A percentile compares a stretch with the other conserved stretches of the same genome.
Evolutionary conservation across 306 rosid species (phyloP).

Genomic region (Spatholobus suberectus): DNA sequence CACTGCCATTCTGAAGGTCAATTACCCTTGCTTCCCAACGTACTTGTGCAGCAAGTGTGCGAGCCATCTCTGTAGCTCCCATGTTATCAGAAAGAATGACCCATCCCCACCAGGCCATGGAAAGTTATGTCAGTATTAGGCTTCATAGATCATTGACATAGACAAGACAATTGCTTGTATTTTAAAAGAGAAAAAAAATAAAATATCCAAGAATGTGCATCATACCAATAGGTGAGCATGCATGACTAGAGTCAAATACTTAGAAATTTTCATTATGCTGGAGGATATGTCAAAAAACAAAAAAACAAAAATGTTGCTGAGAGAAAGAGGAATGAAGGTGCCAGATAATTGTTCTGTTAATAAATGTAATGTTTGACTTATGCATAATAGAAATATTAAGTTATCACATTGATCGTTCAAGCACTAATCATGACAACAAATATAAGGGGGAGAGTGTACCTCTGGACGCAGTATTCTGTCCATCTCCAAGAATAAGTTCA

Average conservation of each 20-base stretch:
- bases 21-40: slow-evolving; percentile 96
- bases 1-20: slow-evolving; percentile 85
- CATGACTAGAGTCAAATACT: background rate
- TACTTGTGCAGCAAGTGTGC: slow-evolving; percentile 67
- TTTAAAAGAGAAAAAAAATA: background rate
- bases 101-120: slow-evolving; percentile 73
- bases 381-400: background rate
- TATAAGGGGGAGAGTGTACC: slow-evolving; percentile 48
- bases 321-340: background rate
- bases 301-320: too few relatives aligned
- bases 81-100: slow-evolving; percentile 67
- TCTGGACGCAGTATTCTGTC: slow-evolving; percentile 92
- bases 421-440: slow-evolving; percentile 14
- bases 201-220: background rate
- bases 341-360: background rate
- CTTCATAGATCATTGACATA: slow-evolving; percentile 10
- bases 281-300: background rate
- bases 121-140: slow-evolving; percentile 11
- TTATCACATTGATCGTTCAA: background rate
- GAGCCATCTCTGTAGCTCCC: slow-evolving; percentile 79
- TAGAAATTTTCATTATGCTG: background rate
- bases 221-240: background rate
- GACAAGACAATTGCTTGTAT: background rate
- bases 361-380: background rate
- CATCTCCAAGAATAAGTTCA: slow-evolving; percentile 81